Percentiles rank a stretch among this genome's conserved stretches.
phyloP scores from a whole-genome alignment of 1,139 yeast genomes.

The Meyerozyma elateridarum region DNA sequence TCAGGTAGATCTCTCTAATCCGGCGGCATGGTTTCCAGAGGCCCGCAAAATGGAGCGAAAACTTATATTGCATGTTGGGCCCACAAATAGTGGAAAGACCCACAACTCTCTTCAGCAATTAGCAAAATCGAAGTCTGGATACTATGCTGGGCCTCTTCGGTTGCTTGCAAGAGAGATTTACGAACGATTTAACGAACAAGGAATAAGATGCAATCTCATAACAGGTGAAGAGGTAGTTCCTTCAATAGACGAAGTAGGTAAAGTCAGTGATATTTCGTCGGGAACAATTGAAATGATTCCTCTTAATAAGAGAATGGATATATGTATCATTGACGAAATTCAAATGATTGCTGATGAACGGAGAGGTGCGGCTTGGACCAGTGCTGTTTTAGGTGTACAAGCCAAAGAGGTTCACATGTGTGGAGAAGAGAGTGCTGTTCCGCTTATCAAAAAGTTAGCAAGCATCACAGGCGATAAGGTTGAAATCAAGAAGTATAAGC shows the following conservation, averaged over 20 bases:
- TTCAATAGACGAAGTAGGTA: conserved; percentile 63
- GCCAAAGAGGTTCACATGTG: conserved; percentile 88
- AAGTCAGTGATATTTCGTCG: conserved; percentile 66
- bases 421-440: conserved; percentile 84
- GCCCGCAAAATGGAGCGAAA: conserved; percentile 80
- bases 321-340: conserved; percentile 91
- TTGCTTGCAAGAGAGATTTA: conserved; percentile 87
- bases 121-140: conserved; percentile 70
- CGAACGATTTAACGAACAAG: conserved; percentile 66
- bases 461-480: conserved; percentile 76
- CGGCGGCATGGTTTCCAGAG: conserved; percentile 84
- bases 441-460: conserved; percentile 54
- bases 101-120: conserved; percentile 72
- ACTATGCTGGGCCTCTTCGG: conserved; percentile 92
- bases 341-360: conserved; percentile 83
- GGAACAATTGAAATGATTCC: conserved; percentile 96
- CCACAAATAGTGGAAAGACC: conserved; percentile 97
- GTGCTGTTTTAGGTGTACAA: conserved; percentile 79
- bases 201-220: conserved; percentile 70
- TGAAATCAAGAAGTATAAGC: conserved; percentile 58
- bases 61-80: conserved; percentile 89
- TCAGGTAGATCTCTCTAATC: conserved; percentile 57
- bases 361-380: conserved; percentile 95
- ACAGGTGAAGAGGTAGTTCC: conserved; percentile 93
- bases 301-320: conserved; percentile 60